phyloP scores from a whole-genome alignment of 139 green algal genomes.

The Diplosphaera chodatii region DNA sequence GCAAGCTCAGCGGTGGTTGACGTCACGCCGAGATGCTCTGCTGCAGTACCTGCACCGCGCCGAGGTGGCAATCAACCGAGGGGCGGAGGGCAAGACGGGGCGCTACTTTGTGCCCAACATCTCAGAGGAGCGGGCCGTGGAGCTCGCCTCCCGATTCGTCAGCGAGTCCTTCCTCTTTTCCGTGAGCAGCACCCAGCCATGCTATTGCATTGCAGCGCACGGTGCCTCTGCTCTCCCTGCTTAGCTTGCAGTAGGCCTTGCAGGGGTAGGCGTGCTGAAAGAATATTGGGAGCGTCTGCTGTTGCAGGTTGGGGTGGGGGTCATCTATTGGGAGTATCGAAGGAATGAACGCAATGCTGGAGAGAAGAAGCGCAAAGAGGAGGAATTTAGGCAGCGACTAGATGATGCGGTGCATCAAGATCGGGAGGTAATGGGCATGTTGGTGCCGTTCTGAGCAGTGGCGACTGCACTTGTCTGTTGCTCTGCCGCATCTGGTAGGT shows the following conservation, averaged over 20 bases:
- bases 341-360: constrained; percentile 39
- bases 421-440: background rate
- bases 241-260: no score
- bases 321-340: constrained; percentile 49
- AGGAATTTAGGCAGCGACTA: constrained; percentile 4
- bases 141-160: constrained; percentile 69
- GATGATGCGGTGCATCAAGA: background rate
- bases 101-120: constrained; percentile 68
- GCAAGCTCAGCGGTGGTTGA: no score
- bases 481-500: no score
- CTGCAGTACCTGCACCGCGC: constrained; percentile 47
- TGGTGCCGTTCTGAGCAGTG: no score
- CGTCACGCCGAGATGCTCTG: no score
- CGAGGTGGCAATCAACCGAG: constrained; percentile 63
- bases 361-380: constrained; percentile 42
- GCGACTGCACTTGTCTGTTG: no score
- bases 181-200: constrained; percentile 13
- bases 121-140: constrained; percentile 73
- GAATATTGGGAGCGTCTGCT: no score
- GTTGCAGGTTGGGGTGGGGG: constrained; percentile 40
- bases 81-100: constrained; percentile 65
- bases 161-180: constrained; percentile 71
- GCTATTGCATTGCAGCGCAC: no score
- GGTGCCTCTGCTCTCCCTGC: background rate
- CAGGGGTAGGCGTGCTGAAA: no score